Evolutionary conservation across 2,329 filamentous ascomycete species (phyloP), one percentile per base, ranked within the genome.

Genomic region (Aspergillus udagawae): DNA sequence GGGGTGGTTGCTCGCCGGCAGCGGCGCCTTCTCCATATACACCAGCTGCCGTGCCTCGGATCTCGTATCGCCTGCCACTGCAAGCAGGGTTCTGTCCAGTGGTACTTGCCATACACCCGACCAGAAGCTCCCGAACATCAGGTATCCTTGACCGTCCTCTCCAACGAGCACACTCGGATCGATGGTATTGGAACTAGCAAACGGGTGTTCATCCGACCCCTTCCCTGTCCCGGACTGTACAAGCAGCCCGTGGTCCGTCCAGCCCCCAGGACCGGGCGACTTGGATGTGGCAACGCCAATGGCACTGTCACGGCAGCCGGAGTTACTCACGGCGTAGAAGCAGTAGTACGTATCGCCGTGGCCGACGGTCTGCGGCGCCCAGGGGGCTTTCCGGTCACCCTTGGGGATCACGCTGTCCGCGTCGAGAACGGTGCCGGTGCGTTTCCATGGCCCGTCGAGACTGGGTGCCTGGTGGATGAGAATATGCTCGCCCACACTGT

Each of bases 91-190:
- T 1, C 61, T 41, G 8, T 57, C 59, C 58, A 89, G 78, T 38
- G 76, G 71, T 1, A 85, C 81, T 67, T 86, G 82, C 77, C 84
- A 88, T 60, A 90, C 80, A 62, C 86, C 82, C 5, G 75, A 73
- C 86, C 86, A 91, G 77, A 88, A 90, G 47, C 83, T 87, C 47
- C 87, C 88, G 59, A 88, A 90, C 52, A 78, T 83, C 64, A 86
- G 71, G 57, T 79, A 79, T 60, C 79, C 80, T 4, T 64, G 62
- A 3, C 65, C 64, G 25, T 69, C 65, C 1, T 55, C 50, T 42
- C 73, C 73, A 12, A 76, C 62, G 54, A 85, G 66, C 4, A 86
- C 70, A 56, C 81, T 82, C 2, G 80, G 73, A 63, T 86, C 88
- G 65, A 91, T 86, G 47, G 82, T 80, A 62, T 86, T 86, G 66